These are phyloP conservation scores for Calonectria ilicicola DNA, from an alignment of 2,329 filamentous ascomycete genomes.

Conservation along the genomic window DNA sequence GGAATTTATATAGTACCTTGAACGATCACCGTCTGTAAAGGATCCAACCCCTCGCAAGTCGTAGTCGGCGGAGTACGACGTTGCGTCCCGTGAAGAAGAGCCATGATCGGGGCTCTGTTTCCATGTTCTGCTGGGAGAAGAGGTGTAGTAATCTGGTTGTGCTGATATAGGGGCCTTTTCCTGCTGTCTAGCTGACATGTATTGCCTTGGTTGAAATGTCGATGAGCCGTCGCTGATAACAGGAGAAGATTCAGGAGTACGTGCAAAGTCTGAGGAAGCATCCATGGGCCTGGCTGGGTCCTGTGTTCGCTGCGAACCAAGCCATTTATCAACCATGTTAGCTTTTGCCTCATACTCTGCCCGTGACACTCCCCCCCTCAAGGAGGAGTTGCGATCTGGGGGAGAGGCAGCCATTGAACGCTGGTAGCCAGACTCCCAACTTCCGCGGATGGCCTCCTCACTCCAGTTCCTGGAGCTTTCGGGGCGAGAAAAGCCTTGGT, in stretches of 20 bases:
- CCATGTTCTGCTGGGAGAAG: conserved; percentile 18
- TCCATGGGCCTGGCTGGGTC: conserved; percentile 31
- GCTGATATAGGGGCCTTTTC: conserved; percentile 25
- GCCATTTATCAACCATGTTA: conserved; percentile 41
- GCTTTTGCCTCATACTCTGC: conserved; percentile 33
- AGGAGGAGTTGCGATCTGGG: conserved; percentile 32
- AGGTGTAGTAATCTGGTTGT: conserved; percentile 31
- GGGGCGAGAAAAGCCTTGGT: conserved; percentile 17
- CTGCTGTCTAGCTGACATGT: conserved; percentile 23
- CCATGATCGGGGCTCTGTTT: conserved; percentile 8
- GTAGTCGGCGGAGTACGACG: conserved; percentile 32
- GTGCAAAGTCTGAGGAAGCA: conserved; percentile 36
- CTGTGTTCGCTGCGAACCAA: conserved; percentile 37
- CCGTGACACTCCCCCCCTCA: conserved; percentile 28
- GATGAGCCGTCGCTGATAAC: conserved; percentile 41
- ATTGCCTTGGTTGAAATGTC: conserved; percentile 29
- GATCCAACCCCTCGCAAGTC: conserved; percentile 39
- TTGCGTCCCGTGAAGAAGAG: conserved; percentile 30
- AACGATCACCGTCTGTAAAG: conserved; percentile 29
- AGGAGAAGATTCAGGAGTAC: conserved; percentile 40
- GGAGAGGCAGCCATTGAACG: conserved; percentile 35
- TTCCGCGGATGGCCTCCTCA: conserved; percentile 42
- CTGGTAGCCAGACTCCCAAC: conserved; percentile 41
- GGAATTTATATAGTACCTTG: conserved; percentile 10
- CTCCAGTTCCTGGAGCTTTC: conserved; percentile 45